Evolutionary conservation across 768 basidiomycete genomes (phyloP), one percentile per base, ranked within the genome.

Genomic region (Collybiopsis luxurians): DNA sequence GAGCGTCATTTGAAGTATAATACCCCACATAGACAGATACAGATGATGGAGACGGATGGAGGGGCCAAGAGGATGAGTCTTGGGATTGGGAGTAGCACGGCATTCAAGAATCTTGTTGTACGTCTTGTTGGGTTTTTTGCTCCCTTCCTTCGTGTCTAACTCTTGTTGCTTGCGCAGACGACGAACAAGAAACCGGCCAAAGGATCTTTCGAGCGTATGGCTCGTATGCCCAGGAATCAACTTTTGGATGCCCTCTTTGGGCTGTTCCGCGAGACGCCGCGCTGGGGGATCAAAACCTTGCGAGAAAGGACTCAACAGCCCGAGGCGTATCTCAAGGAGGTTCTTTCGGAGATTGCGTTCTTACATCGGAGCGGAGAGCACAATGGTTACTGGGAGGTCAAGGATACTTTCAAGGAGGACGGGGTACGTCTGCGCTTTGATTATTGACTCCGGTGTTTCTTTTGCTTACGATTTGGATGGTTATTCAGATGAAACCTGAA

Each of bases 281-380:
- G 84, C 50, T 98, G 94, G 94, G 77, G 83, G 57, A 85, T 94
- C 68, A 87, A 86, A 61, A 74, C 81, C 1, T 73, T 94, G 53
- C 83, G 90, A 42, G 88, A 92, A 64, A 83, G 81, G 60, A 90
- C 90, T 0, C 87, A 92, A 67, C 92, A 96, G 67, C 92, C 92
- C 1, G 90, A 92, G 69, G 84, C 78, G 11, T 95, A 92, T 67
- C 82, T 96, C 60, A 92, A 92, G 66, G 92, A 95, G 62, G 84
- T 89, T 2, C 73, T 96, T 28, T 75, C 73, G 27, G 89, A 91
- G 60, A 86, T 95, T 49, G 93, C 87, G 3, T 81, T 76, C 53
- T 75, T 93, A 46, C 85, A 92, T 67, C 84, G 87, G 50, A 85
- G 84, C 45, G 93, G 93, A 38, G 92, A 95, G 70, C 75, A 82